These are phyloP conservation scores for Trichoderma parareesei DNA, from an alignment of 495 filamentous ascomycete species.

Conservation along the genomic window DNA sequence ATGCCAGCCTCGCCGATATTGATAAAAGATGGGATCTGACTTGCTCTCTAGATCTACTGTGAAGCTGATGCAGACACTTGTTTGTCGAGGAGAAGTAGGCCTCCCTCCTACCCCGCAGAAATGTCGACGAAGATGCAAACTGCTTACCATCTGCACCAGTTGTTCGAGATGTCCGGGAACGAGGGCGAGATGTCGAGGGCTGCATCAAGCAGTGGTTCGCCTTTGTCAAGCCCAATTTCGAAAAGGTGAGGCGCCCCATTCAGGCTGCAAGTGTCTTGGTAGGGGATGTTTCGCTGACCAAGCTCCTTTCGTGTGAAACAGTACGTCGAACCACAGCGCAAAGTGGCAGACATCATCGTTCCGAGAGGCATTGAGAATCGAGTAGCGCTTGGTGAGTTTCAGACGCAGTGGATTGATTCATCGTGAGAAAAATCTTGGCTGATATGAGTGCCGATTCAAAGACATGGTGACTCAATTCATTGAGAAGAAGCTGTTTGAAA, in stretches of 20 bases:
- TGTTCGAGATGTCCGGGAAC: constrained; percentile 73
- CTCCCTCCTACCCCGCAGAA: not conserved
- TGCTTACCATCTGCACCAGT: constrained; percentile 40
- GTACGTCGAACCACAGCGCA: constrained; percentile 84
- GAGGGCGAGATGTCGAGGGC: constrained; percentile 82
- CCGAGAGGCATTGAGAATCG: constrained; percentile 88
- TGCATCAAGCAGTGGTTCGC: constrained; percentile 97
- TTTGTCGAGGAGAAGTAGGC: constrained; percentile 79
- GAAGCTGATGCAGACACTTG: constrained; percentile 95
- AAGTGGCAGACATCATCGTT: constrained; percentile 87
- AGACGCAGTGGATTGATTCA: constrained; percentile 14
- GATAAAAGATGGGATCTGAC: not conserved
- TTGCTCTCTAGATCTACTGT: constrained; percentile 64
- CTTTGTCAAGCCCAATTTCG: constrained; percentile 94
- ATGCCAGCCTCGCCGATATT: constrained; percentile 14
- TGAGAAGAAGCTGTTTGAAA: constrained; percentile 70
- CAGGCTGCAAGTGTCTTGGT: not conserved
- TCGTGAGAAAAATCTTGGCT: no score
- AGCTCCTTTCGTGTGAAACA: constrained; percentile 13
- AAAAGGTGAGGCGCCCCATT: constrained; percentile 34
- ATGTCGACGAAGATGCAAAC: not conserved
- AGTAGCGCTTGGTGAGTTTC: constrained; percentile 70
- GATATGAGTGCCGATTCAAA: constrained; percentile 20
- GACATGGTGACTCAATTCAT: constrained; percentile 91
- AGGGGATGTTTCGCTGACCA: not conserved